Conservation (phyloP, 495 filamentous ascomycete species). For the Choiromyces venosus region DNA sequence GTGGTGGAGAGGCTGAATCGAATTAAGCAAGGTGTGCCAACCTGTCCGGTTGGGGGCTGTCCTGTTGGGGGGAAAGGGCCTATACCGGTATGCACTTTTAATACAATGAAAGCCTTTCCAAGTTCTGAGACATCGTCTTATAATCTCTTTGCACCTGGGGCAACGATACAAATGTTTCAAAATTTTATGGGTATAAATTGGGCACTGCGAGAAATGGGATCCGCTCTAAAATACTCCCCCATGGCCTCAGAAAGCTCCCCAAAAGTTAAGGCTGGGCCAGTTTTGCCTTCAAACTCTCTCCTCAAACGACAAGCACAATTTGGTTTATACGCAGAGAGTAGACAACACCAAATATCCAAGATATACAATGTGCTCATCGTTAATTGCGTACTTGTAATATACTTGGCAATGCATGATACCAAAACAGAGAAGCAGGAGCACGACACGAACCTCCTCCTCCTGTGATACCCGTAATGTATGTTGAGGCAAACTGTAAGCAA, state of each 20-base stretch:
- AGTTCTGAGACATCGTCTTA: neutral
- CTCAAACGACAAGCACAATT: neutral
- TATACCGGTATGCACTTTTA: too few species aligned
- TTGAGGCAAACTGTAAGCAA: neutral
- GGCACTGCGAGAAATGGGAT: neutral
- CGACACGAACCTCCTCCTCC: neutral
- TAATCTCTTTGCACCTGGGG: neutral
- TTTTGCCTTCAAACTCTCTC: neutral
- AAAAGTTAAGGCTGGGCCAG: neutral
- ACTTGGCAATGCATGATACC: neutral
- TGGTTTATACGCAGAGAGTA: neutral
- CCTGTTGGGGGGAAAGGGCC: too few species aligned
- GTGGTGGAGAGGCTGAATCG: too few species aligned
- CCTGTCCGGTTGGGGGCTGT: too few species aligned
- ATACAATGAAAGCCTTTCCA: neutral
- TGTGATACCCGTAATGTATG: neutral
- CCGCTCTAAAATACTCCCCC: neutral
- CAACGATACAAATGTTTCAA: neutral
- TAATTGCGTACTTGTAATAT: neutral
- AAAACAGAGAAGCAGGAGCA: neutral
- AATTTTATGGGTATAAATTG: too few species aligned
- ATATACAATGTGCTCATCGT: neutral
- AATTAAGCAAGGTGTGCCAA: too few species aligned
- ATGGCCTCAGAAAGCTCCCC: neutral
- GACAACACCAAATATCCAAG: neutral